Percentiles rank a stretch among this genome's conserved stretches.
phyloP scores from a whole-genome alignment of 2,329 filamentous ascomycete genomes.

The Paracoccidioides lutzii region DNA sequence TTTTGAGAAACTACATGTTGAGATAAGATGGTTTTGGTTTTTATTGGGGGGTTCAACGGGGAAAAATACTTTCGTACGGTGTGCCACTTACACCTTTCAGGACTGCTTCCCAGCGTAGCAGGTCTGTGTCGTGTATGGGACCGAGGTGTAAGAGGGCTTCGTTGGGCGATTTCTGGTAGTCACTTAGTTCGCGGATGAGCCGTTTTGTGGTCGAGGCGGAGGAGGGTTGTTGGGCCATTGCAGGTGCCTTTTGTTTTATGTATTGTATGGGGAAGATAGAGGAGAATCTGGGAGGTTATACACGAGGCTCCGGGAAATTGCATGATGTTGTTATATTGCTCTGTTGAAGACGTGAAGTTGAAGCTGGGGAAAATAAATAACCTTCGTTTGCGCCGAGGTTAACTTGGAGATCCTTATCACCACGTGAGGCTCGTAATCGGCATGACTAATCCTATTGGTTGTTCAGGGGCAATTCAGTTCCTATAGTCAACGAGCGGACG shows the following conservation, averaged over 20 bases:
- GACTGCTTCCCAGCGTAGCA: constrained; percentile 48
- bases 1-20: neutral
- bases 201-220: constrained; percentile 40
- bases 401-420: neutral
- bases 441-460: neutral
- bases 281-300: neutral
- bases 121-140: constrained; percentile 43
- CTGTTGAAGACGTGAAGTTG: neutral
- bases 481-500: neutral
- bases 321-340: neutral
- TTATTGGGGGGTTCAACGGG: neutral
- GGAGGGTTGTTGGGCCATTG: constrained; percentile 9
- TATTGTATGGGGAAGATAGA: neutral
- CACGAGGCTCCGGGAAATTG: neutral
- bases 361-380: neutral
- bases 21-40: neutral
- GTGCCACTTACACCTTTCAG: constrained; percentile 46
- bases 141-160: constrained; percentile 44
- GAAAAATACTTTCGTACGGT: constrained; percentile 43
- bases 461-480: no score
- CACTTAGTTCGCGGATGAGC: constrained; percentile 48
- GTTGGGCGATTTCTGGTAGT: constrained; percentile 44
- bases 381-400: neutral
- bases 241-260: neutral
- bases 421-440: neutral